A percentile compares a stretch with the other conserved stretches of the same genome.
These are phyloP conservation scores for Firmiana major DNA, from an alignment of 345 rosid species.

Conservation along the genomic window DNA sequence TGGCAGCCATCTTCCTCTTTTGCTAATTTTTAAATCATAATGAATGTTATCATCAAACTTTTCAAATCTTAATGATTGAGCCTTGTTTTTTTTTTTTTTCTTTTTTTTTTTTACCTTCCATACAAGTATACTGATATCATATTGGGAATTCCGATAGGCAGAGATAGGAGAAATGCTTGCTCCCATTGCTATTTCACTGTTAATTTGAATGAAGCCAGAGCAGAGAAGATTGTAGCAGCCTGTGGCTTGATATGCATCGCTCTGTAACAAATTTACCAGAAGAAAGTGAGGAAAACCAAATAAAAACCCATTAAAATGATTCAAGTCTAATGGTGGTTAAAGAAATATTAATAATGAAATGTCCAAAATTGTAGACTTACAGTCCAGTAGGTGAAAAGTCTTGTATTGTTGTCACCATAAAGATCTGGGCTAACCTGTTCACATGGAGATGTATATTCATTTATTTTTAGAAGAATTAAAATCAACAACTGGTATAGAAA, in stretches of 20 bases:
- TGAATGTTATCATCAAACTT: neutral
- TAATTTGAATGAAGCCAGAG: constrained; percentile 92
- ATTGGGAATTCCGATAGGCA: constrained; percentile 74
- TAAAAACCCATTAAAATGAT: neutral
- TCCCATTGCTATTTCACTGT: constrained; percentile 94
- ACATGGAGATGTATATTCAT: neutral
- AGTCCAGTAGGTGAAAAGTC: constrained; percentile 99
- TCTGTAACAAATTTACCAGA: constrained; percentile 38
- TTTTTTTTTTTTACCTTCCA: constrained; percentile 67
- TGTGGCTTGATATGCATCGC: constrained; percentile 98
- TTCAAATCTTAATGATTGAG: neutral
- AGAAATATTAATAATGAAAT: neutral
- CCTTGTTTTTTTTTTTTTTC: neutral
- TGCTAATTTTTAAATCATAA: neutral
- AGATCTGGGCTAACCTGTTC: constrained; percentile 96
- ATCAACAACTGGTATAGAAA: neutral
- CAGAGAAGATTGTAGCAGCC: constrained; percentile 98
- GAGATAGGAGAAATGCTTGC: constrained; percentile 97
- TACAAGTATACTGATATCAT: constrained; percentile 91
- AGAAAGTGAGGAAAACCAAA: neutral
- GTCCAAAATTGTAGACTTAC: constrained; percentile 40
- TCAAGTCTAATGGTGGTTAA: neutral
- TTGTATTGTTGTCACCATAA: constrained; percentile 97
- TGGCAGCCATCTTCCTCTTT: constrained; percentile 5
- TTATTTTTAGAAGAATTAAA: constrained; percentile 7